Conservation (phyloP, 2,329 filamentous ascomycete genomes). For the Emmonsia crescens region DNA sequence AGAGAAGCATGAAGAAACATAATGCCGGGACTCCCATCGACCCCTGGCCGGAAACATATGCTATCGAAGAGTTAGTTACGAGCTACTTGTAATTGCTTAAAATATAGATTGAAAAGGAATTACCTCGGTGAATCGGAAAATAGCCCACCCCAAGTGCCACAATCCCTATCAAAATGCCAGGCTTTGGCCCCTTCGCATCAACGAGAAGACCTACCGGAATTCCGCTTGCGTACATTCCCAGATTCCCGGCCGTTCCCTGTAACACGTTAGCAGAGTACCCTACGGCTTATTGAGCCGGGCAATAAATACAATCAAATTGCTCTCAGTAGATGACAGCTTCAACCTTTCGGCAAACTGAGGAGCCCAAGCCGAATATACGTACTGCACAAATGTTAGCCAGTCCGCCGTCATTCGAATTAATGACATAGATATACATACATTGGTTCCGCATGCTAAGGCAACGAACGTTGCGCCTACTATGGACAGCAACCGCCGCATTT, state of each 20-base stretch:
- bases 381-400: constrained; percentile 44
- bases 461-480: constrained; percentile 77
- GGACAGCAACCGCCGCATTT: constrained; percentile 58
- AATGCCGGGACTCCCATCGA: constrained; percentile 48
- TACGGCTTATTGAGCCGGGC: constrained; percentile 1
- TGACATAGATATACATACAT: constrained; percentile 44
- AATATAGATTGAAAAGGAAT: constrained; percentile 4
- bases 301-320: constrained; percentile 67
- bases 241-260: constrained; percentile 44
- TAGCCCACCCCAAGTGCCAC: constrained; percentile 68
- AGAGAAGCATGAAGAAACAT: constrained; percentile 75
- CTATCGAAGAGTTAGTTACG: constrained; percentile 29
- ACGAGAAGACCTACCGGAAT: constrained; percentile 83
- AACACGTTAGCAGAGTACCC: constrained; percentile 20
- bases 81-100: not conserved
- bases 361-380: constrained; percentile 96
- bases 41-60: constrained; percentile 58
- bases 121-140: constrained; percentile 62
- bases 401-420: constrained; percentile 7
- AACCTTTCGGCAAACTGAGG: constrained; percentile 86
- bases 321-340: constrained; percentile 80
- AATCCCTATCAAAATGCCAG: constrained; percentile 65
- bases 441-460: constrained; percentile 82
- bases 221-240: constrained; percentile 89
- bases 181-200: constrained; percentile 68